Percentiles rank a stretch among this genome's conserved stretches.
Conservation (phyloP, 2,329 filamentous ascomycete species). For the Drechslera avenae region DNA sequence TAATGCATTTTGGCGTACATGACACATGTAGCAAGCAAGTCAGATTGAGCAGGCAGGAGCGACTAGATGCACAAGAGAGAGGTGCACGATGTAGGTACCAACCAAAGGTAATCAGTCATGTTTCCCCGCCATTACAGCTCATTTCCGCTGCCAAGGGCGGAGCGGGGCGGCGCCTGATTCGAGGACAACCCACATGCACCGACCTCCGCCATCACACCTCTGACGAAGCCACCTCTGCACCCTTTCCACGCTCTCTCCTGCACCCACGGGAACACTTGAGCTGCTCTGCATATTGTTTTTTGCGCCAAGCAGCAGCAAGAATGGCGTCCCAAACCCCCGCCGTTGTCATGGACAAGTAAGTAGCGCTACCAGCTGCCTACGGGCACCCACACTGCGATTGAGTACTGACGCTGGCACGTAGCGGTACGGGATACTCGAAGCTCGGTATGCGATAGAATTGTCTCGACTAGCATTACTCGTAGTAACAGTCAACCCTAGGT, state of each 20-base stretch:
- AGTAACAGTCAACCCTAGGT: constrained; percentile 62
- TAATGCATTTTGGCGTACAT: neutral
- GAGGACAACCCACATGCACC: constrained; percentile 33
- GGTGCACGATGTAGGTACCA: too few relatives aligned
- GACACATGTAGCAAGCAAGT: constrained; percentile 12
- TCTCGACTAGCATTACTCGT: constrained; percentile 12
- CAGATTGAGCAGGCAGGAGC: constrained; percentile 14
- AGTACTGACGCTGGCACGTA: constrained; percentile 56
- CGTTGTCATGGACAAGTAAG: constrained; percentile 99
- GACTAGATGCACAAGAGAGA: neutral
- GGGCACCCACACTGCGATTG: constrained; percentile 35
- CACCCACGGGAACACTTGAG: constrained; percentile 24
- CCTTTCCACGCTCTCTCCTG: constrained; percentile 29
- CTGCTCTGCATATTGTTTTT: constrained; percentile 26
- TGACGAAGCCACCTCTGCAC: constrained; percentile 34
- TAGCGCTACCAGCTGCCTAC: constrained; percentile 43
- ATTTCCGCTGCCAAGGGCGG: constrained; percentile 34
- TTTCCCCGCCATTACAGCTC: constrained; percentile 23
- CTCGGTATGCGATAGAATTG: constrained; percentile 70
- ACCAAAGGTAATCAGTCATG: neutral
- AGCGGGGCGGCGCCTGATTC: constrained; percentile 36
- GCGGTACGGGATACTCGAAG: constrained; percentile 99
- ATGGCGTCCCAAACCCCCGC: constrained; percentile 99
- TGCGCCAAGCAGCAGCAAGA: constrained; percentile 42
- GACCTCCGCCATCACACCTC: constrained; percentile 38